Evolutionary conservation across 805 yeast genomes (phyloP), one percentile per base, ranked within the genome.

Genomic region (Candida ipomoeae): DNA sequence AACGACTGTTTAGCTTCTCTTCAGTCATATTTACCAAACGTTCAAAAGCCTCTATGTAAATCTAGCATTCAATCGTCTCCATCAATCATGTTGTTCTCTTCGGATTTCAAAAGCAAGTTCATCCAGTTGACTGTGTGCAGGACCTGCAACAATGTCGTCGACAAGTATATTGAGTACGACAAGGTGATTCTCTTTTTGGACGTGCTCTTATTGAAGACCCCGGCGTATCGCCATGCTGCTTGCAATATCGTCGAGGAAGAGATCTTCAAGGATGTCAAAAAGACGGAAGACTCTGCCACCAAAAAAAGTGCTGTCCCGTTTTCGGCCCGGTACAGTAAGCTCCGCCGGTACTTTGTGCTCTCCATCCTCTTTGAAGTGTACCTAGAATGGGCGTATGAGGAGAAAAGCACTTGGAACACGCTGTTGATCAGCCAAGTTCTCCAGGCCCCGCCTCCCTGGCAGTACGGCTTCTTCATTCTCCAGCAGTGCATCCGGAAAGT

Each of bases 151-250:
- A 73, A 77, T 46, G 82, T 87, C 20, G 96, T 90, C 2, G 99
- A 94, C 67, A 85, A 87, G 63, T 94, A 94, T 68, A 84, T 92
- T 31, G 99, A 94, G 65, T 85, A 82, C 55, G 99, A 94, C 65
- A 79, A 82, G 49, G 95, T 92, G 6, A 71, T 94, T 2, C 71
- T 92, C 18, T 87, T 89, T 63, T 83, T 94, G 20, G 98, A 94
- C 61, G 75, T 92, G 41, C 69, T 94, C 48, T 76, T 94, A 11
- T 69, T 94, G 58, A 89, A 91, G 60, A 90, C 94, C 2, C 95
- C 85, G 58, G 98, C 92, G 0, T 87, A 85, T 57, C 77, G 94
- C 42, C 99, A 94, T 66, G 69, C 92, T 47, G 88, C 91, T 2
- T 92, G 81, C 71, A 94, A 92, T 62, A 69, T 80, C 10, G 69